Evolutionary conservation across 768 basidiomycete genomes (phyloP), one percentile per base, ranked within the genome.

Genomic region (Boletus rufocinnamomeus): DNA sequence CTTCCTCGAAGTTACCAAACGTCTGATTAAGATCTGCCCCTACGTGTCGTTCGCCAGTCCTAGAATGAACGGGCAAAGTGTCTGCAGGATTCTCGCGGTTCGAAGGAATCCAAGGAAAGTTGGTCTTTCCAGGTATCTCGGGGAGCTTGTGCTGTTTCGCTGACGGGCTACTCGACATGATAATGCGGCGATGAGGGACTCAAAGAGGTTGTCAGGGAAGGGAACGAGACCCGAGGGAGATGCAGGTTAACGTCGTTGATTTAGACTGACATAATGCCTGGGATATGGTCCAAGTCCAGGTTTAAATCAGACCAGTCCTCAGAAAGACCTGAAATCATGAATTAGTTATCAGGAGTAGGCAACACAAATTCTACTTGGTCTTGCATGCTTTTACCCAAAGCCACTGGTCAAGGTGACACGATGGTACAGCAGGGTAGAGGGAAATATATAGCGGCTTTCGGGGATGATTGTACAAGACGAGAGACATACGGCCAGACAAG

Each of bases 381-480:
- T 47, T 51, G 52, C 45, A 25, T 25, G 41, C 35, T 50, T 53
- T 52, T 32, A 47, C 34, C 45, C 41, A 38, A 41, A 32, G 9
- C 27, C 40, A 54, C 38, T 48, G 48, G 52, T 49, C 51, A 54
- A 52, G 6, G 44, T 27, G 58, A 61, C 43, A 59, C 48, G 30
- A 45, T 51, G 55, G 56, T 43, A 65, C 45, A 60, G 27, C 37
- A 60, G 30, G 27, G 27, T 35, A 50, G 57, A 54, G 54, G 30
- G 52, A 50, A 52, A 64, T 66, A 58, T 61, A 62, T 58, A 63
- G 62, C 37, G 44, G 40, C 40, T 56, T 61, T 69, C 49, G 25
- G 46, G 48, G 45, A 62, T 50, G 61, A 58, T 58, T 63, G 58
- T 72, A 72, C 68, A 69, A 30, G 48, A 59, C 14, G 61, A 44